Base-by-base conservation (phyloP, 2,329 filamentous ascomycete genomes). In the Pseudogymnoascus sp. region DNA sequence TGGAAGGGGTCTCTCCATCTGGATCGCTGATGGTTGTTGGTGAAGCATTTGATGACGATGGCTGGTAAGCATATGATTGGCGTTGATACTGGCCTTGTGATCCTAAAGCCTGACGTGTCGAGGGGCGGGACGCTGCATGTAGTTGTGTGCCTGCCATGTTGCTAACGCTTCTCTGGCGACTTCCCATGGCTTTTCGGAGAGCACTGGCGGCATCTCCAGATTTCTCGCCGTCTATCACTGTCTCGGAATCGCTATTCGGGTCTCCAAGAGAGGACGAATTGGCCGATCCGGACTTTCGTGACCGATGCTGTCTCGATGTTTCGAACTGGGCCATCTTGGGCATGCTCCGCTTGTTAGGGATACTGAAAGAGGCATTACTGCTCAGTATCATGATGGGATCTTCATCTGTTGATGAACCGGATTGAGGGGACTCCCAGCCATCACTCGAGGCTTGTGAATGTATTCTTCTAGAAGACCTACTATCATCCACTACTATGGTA, bases 381-480 rank as follows among this genome's bases (percentile, higher is more conserved):
- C 84, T 86, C 31, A 84, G 84, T 40, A 88, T 84, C 60, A 87
- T 79, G 65, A 87, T 87, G 11, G 83, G 83, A 63, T 87, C 85
- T 62, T 87, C 84, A 65, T 88, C 85, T 3, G 80, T 80, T 0
- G 84, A 86, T 1, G 83, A 85, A 2, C 80, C 80, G 56, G 70
- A 67, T 21, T 67, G 79, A 0, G 80, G 80, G 4, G 79, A 80
- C 12, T 78, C 77, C 75, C 77, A 80, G 40, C 74, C 75, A 60
- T 73, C 75, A 42, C 63, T 65, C 31, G 62, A 56, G 35, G 66
- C 50, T 7, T 21, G 59, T n/a, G 35, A 40, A 40, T n/a, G 4
- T 60, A 42, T 16, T 37, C 59, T 25, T 63, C 62, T 14, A 63
- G 67, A 53, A 50, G 65, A 53, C 60, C 68, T 64, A 59, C 63